These are phyloP conservation scores for Oenanthe javanica DNA, from an alignment of 140 eudicot species.

Conservation along the genomic window DNA sequence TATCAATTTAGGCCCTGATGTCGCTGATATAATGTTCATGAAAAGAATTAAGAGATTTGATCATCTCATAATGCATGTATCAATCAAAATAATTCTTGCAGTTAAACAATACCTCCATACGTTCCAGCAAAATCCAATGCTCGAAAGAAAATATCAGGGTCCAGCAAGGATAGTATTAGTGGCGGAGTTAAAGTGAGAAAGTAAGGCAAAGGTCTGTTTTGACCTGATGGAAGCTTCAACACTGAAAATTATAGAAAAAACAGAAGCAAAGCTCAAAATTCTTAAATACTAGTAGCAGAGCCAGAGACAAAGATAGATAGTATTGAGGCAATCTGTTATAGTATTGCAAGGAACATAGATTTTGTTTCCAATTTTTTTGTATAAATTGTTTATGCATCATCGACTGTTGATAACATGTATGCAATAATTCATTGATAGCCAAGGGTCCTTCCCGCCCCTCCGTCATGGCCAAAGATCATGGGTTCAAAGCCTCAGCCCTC, in stretches of 20 bases:
- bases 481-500: background rate
- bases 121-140: slow-evolving; percentile 99
- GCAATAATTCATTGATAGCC: background rate
- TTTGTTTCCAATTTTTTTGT: too few species aligned
- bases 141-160: slow-evolving; percentile 95
- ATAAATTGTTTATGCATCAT: too few species aligned
- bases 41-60: background rate
- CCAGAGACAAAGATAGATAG: background rate
- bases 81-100: background rate
- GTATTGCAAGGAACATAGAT: too few species aligned
- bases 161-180: slow-evolving; percentile 56
- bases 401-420: too few species aligned
- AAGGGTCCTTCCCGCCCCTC: background rate
- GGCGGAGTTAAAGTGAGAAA: slow-evolving; percentile 80
- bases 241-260: slow-evolving; percentile 39
- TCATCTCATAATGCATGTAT: background rate
- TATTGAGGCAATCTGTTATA: background rate
- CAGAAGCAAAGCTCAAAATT: background rate
- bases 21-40: background rate
- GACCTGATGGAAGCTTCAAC: slow-evolving; percentile 83
- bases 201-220: slow-evolving; percentile 65
- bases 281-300: slow-evolving; percentile 4
- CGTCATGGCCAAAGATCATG: background rate
- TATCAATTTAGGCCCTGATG: background rate
- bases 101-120: slow-evolving; percentile 71